Conservation (phyloP, 257 asterid species). For the Hygrophila difformis region DNA sequence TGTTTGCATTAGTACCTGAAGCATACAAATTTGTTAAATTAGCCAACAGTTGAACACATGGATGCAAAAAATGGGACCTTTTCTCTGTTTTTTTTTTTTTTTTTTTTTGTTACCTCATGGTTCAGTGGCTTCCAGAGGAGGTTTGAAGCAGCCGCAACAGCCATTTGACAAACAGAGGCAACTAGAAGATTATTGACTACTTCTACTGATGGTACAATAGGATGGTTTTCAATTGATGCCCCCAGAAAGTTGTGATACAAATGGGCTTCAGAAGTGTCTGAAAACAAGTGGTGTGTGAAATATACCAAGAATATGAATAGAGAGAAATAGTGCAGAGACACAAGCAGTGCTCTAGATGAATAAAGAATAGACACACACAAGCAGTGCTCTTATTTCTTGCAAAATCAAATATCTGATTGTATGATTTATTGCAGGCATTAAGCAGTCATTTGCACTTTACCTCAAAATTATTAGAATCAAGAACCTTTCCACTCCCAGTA, state of each 20-base stretch:
- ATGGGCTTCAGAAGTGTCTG: conserved; percentile 80
- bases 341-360: too few relatives aligned
- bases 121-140: conserved; percentile 91
- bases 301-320: too few relatives aligned
- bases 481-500: conserved; percentile 57
- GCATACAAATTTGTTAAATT: not conserved
- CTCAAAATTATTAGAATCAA: conserved; percentile 68
- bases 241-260: conserved; percentile 62
- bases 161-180: conserved; percentile 80
- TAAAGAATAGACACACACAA: too few relatives aligned
- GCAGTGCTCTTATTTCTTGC: too few relatives aligned
- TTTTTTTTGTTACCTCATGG: conserved; percentile 63
- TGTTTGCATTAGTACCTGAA: conserved; percentile 88
- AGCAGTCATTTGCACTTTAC: conserved; percentile 38
- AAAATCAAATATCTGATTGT: too few relatives aligned
- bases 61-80: not conserved
- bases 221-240: conserved; percentile 38
- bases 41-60: not conserved
- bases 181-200: conserved; percentile 73
- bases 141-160: conserved; percentile 83
- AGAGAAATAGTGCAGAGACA: too few relatives aligned
- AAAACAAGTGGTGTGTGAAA: conserved; percentile 19
- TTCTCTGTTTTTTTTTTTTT: too few relatives aligned
- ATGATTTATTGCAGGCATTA: not conserved
- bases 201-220: conserved; percentile 47